phyloP scores from a whole-genome alignment of 139 green algal species.

The Trebouxia sp. region DNA sequence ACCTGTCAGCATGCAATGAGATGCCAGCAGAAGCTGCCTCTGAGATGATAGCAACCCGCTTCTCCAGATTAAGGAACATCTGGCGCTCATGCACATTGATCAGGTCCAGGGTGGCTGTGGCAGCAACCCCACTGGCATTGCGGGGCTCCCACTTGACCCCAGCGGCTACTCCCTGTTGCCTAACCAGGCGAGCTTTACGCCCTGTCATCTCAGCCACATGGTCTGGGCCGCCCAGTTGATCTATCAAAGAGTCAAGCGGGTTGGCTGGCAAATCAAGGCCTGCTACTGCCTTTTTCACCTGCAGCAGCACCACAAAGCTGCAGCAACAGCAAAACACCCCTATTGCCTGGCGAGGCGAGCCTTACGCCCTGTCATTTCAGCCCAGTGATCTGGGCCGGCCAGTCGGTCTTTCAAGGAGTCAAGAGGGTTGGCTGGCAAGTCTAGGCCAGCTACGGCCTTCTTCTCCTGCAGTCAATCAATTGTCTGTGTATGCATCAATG shows the following conservation, averaged over 20 bases:
- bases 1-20: conserved; percentile 79
- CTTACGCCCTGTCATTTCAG: conserved; percentile 72
- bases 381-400: conserved; percentile 57
- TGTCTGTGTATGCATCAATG: too few relatives aligned
- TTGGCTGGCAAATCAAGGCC: conserved; percentile 48
- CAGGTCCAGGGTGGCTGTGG: conserved; percentile 50
- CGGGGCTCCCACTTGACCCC: conserved; percentile 48
- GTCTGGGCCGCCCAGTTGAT: conserved; percentile 58
- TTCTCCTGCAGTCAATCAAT: conserved; percentile 31
- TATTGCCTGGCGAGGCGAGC: conserved; percentile 51
- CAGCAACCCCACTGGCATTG: conserved; percentile 48
- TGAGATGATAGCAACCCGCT: conserved; percentile 74
- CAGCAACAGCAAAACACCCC: conserved; percentile 6
- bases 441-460: conserved; percentile 36
- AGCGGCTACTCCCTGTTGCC: conserved; percentile 29
- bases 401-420: conserved; percentile 70
- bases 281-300: conserved; percentile 42
- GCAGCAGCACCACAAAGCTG: not conserved
- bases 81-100: conserved; percentile 78
- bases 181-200: conserved; percentile 58
- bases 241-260: conserved; percentile 67
- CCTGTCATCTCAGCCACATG: conserved; percentile 75
- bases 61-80: conserved; percentile 64
- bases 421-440: conserved; percentile 53
- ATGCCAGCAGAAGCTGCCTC: conserved; percentile 84